Conservation (phyloP, 805 yeast genomes). For the Yarrowia bubula region DNA sequence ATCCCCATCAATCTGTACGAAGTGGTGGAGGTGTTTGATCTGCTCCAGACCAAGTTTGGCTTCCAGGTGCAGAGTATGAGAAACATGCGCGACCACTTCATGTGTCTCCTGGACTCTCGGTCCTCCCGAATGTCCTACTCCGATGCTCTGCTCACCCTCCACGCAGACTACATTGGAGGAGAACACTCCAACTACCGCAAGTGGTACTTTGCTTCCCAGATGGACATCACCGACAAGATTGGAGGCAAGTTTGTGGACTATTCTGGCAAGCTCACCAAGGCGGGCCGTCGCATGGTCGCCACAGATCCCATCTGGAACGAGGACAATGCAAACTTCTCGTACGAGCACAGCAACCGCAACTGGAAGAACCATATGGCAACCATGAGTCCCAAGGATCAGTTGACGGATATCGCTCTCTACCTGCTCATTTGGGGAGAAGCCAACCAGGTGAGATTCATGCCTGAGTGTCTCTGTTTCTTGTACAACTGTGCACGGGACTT, state of each 20-base stretch:
- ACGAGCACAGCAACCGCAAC: constrained; percentile 51
- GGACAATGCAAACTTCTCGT: constrained; percentile 46
- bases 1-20: constrained; percentile 39
- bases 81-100: constrained; percentile 65
- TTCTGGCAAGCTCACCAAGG: constrained; percentile 31
- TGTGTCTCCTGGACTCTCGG: constrained; percentile 64
- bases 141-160: constrained; percentile 57
- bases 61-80: constrained; percentile 65
- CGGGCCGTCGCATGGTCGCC: constrained; percentile 24
- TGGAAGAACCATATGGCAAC: constrained; percentile 51
- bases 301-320: constrained; percentile 29
- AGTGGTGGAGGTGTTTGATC: constrained; percentile 56
- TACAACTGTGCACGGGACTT: constrained; percentile 77
- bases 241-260: constrained; percentile 31
- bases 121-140: constrained; percentile 61
- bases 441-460: constrained; percentile 79
- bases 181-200: constrained; percentile 62
- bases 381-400: constrained; percentile 52
- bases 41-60: constrained; percentile 56
- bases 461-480: constrained; percentile 82
- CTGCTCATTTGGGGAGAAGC: constrained; percentile 89
- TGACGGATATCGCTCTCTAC: constrained; percentile 65
- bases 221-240: constrained; percentile 56
- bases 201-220: constrained; percentile 74
- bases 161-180: constrained; percentile 77